These are phyloP conservation scores for Mycena polygramma DNA, from an alignment of 768 basidiomycete species.

Conservation along the genomic window DNA sequence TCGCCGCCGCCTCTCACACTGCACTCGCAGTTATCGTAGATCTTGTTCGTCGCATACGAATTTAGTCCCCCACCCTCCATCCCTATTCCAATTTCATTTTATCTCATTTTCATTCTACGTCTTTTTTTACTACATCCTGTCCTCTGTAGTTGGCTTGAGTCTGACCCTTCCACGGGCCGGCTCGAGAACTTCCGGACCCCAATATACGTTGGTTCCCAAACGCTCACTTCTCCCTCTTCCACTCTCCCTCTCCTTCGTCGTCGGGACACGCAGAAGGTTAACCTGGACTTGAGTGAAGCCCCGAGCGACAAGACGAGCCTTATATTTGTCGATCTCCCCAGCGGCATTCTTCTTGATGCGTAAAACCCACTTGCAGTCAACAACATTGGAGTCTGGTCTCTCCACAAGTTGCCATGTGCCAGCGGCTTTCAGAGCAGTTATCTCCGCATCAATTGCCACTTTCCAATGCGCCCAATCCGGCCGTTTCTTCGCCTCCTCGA, in stretches of 20 bases:
- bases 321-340: too few species aligned
- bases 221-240: too few species aligned
- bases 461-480: background rate
- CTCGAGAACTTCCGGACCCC: background rate
- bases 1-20: background rate
- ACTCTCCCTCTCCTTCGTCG: too few species aligned
- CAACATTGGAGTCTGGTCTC: background rate
- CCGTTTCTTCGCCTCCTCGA: background rate
- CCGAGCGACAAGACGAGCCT: too few species aligned
- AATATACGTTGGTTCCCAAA: too few species aligned
- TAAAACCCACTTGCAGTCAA: too few species aligned
- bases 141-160: slow-evolving; percentile 2
- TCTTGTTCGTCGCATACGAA: background rate
- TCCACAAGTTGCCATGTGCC: background rate
- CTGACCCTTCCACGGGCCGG: background rate
- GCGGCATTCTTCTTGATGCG: too few species aligned
- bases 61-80: background rate
- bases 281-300: too few species aligned
- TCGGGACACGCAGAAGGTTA: too few species aligned
- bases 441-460: background rate
- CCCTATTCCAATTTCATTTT: slow-evolving; percentile 3
- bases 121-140: background rate
- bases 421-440: background rate
- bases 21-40: background rate
- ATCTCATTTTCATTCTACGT: background rate